Evolutionary conservation across 2,329 filamentous ascomycete genomes (phyloP).

Genomic region (Phoma sp.): DNA sequence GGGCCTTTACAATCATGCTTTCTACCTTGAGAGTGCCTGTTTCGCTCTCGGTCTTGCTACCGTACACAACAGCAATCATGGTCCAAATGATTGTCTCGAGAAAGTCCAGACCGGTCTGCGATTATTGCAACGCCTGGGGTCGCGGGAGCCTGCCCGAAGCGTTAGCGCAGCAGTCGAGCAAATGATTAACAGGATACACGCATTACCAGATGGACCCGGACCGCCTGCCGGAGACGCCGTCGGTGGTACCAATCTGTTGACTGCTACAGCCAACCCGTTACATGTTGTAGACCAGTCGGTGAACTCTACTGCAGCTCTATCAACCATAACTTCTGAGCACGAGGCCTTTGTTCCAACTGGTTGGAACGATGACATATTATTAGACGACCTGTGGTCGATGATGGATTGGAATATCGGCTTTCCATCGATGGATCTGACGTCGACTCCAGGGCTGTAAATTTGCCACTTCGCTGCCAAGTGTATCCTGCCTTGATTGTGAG

Average conservation of each 20-base stretch:
- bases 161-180: constrained; percentile 8
- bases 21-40: constrained; percentile 14
- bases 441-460: not conserved
- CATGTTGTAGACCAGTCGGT: not conserved
- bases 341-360: not conserved
- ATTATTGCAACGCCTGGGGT: constrained; percentile 1
- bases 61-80: not conserved
- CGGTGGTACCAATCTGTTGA: not conserved
- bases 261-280: not conserved
- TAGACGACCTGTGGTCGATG: constrained; percentile 14
- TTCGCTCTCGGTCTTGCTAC: constrained; percentile 10
- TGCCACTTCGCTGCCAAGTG: not conserved
- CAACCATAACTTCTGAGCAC: not conserved
- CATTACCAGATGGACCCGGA: not conserved
- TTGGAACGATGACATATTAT: not conserved
- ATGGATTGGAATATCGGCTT: constrained; percentile 18
- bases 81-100: constrained; percentile 1
- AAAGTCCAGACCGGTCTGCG: not conserved
- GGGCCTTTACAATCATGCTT: constrained; percentile 8
- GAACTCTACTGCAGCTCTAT: not conserved
- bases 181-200: constrained; percentile 5
- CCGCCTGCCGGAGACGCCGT: not conserved
- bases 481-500: too few relatives aligned
- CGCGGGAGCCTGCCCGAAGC: constrained; percentile 5
- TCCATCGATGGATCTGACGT: constrained; percentile 1